These are phyloP conservation scores for Abrus pulchellus DNA, from an alignment of 306 rosid species.

Conservation along the genomic window DNA sequence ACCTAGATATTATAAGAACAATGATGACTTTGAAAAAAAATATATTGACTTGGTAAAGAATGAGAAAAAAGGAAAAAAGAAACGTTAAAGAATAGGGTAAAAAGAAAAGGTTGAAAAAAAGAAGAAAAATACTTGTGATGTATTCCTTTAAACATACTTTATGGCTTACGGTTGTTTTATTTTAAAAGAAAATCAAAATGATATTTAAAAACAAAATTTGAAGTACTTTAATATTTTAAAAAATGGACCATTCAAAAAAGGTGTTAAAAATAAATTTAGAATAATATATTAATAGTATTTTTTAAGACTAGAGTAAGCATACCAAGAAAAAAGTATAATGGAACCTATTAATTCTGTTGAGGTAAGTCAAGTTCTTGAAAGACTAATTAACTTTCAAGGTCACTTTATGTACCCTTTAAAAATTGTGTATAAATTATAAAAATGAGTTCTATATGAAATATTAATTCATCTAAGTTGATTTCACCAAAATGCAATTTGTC, in stretches of 20 bases:
- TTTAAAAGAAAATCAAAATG: too few relatives aligned
- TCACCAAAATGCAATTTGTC: too few relatives aligned
- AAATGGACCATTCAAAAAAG: too few relatives aligned
- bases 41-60: not conserved
- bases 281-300: too few relatives aligned
- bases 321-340: not conserved
- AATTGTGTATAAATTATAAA: not conserved
- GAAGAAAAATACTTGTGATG: too few relatives aligned
- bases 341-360: not conserved
- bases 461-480: not conserved
- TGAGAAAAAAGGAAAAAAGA: too few relatives aligned
- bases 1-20: not conserved
- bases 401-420: not conserved
- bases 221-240: too few relatives aligned
- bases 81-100: not conserved
- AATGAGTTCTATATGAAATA: not conserved
- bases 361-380: constrained; percentile 9
- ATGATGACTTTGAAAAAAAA: not conserved
- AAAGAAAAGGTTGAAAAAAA: not conserved
- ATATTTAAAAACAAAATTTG: too few relatives aligned
- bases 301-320: too few relatives aligned
- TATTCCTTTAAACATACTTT: too few relatives aligned
- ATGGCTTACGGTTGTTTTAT: too few relatives aligned
- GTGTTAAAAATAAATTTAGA: too few relatives aligned
- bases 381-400: not conserved